Evolutionary conservation across 2,329 filamentous ascomycete species (phyloP), one percentile per base, ranked within the genome.

Genomic region (Nothopassalora personata): DNA sequence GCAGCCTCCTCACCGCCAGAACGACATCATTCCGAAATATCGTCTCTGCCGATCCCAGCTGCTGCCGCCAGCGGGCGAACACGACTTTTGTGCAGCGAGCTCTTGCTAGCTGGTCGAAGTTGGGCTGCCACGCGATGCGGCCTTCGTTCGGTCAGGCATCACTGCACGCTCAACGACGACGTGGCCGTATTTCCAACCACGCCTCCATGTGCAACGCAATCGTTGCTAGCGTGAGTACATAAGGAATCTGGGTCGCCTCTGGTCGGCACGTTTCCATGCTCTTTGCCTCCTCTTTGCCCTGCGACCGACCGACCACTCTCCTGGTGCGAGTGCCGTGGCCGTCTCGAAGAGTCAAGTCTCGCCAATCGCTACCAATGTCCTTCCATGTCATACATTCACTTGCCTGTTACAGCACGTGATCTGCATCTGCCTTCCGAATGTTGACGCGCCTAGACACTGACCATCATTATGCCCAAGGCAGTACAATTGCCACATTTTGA

Each of bases 161-260:
- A 45, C 54, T 56, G 54, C 54, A 56, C 54, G 54, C 47, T 31
- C 31, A 23, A 53, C 49, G 49, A 51, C 49, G 49, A 51, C 49
- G 49, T 51, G 49, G 49, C 49, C 2, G 49, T 34, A 5, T 18
- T 31, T 7, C 5, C 49, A 15, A 51, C 49, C 49, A 51, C 30
- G 49, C 28, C 30, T 51, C 49, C 49, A 51, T 51, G 30, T 51
- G 28, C 49, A 11, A 51, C 30, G 49, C 49, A 51, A 34, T 30
- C n/a, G 34, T 51, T 10, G 28, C 27, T 51, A 51, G 49, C n/a
- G 49, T 19, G 49, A 51, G 49, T 10, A 8, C 49, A 51, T 51
- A 31, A 34, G 49, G 49, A n/a, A 34, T 28, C 33, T 11, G 49
- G 49, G 11, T 19, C 30, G 49, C 49, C n/a, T 30, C 4, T 15